Percentiles rank a stretch among this genome's conserved stretches.
Evolutionary conservation across 148 eudicot species (phyloP).

Genomic region (Rhododendron simsii): DNA sequence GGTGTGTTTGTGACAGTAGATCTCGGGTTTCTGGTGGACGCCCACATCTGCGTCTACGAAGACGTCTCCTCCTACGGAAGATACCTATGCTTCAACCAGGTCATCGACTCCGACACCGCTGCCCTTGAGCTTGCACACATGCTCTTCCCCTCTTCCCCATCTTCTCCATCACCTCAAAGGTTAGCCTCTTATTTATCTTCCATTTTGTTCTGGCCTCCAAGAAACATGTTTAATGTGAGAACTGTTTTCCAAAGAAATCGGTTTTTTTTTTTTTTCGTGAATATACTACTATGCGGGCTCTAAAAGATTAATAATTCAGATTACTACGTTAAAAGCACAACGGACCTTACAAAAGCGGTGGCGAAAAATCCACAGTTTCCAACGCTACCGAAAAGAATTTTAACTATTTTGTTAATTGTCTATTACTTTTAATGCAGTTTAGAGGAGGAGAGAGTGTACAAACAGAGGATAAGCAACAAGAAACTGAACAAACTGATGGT

Average conservation of each 20-base stretch:
- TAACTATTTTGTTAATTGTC: background rate
- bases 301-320: too few species aligned
- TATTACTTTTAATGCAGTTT: conserved; percentile 12
- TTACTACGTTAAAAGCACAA: background rate
- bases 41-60: conserved; percentile 57
- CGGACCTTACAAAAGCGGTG: background rate
- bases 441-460: conserved; percentile 15
- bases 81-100: conserved; percentile 57
- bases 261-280: too few species aligned
- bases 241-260: background rate
- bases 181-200: background rate
- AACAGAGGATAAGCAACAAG: conserved; percentile 53
- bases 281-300: background rate
- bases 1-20: conserved; percentile 60
- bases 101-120: conserved; percentile 33
- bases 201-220: background rate
- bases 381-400: background rate
- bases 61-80: conserved; percentile 58
- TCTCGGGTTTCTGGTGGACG: conserved; percentile 45
- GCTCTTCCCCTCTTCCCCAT: conserved; percentile 24
- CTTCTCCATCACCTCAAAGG: conserved; percentile 20
- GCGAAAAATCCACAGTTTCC: too few species aligned
- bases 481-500: conserved; percentile 46
- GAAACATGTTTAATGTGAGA: background rate
- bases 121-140: conserved; percentile 38